Conservation (phyloP, 2,329 filamentous ascomycete species). For the Cladosporium austrohemisphaericum region DNA sequence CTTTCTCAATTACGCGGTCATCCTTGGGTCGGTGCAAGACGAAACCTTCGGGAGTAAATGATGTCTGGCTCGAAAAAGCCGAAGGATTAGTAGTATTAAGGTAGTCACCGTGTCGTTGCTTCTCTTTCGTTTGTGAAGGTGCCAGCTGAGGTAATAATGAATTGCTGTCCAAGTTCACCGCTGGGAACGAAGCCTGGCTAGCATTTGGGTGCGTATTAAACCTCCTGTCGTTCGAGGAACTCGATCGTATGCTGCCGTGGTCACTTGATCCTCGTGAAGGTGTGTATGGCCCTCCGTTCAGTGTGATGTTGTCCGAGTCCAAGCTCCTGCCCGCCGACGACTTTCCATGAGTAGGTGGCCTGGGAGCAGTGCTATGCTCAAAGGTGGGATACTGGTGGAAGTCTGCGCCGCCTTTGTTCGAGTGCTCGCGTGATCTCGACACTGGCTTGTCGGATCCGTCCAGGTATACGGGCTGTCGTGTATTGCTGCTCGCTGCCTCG, state of each 20-base stretch:
- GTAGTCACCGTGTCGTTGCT: slow-evolving; percentile 32
- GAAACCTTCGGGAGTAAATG: slow-evolving; percentile 51
- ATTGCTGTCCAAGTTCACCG: slow-evolving; percentile 39
- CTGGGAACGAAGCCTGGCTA: slow-evolving; percentile 48
- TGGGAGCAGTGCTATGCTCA: slow-evolving; percentile 20
- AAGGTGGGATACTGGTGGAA: slow-evolving; percentile 81
- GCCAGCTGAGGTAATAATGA: slow-evolving; percentile 37
- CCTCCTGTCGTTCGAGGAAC: slow-evolving; percentile 53
- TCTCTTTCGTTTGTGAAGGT: slow-evolving; percentile 39
- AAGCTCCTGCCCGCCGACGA: slow-evolving; percentile 19
- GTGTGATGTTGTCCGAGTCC: slow-evolving; percentile 47
- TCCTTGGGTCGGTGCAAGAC: slow-evolving; percentile 70
- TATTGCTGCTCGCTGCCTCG: slow-evolving; percentile 64
- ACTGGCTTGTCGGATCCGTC: slow-evolving; percentile 64
- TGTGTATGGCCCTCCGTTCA: slow-evolving; percentile 47
- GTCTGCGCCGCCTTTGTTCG: slow-evolving; percentile 73
- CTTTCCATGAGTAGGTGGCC: slow-evolving; percentile 22
- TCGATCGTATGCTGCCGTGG: slow-evolving; percentile 62
- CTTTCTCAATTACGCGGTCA: slow-evolving; percentile 79
- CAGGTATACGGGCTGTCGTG: slow-evolving; percentile 65
- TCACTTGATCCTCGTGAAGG: slow-evolving; percentile 41
- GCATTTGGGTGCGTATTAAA: slow-evolving; percentile 44
- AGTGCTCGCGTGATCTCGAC: slow-evolving; percentile 63
- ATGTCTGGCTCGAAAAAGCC: slow-evolving; percentile 46
- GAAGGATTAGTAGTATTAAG: slow-evolving; percentile 43